These are phyloP conservation scores for Mariannaea elegans DNA, from an alignment of 2,329 filamentous ascomycete species.

Conservation along the genomic window DNA sequence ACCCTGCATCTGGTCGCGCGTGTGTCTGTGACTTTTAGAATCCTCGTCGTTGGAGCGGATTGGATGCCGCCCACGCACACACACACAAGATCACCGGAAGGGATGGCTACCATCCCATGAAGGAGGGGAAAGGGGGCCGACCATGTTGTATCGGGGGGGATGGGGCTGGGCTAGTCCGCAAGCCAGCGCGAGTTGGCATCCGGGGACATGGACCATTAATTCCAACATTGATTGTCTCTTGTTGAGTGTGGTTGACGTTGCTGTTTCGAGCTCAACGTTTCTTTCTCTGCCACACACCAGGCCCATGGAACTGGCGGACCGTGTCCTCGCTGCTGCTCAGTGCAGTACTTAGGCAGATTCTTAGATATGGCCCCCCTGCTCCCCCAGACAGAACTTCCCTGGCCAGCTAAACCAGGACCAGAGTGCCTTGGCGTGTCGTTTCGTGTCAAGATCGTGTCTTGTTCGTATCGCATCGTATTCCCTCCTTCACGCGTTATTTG, in stretches of 20 bases:
- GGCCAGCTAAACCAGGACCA: slow-evolving; percentile 1
- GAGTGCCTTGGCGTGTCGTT: slow-evolving; percentile 25
- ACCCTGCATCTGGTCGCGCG: slow-evolving; percentile 4
- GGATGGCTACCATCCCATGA: slow-evolving; percentile 3
- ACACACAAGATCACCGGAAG: background rate
- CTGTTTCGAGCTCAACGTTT: background rate
- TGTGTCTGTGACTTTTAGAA: background rate
- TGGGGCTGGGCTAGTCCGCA: background rate
- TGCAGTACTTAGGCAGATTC: slow-evolving; percentile 4
- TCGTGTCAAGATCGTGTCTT: slow-evolving; percentile 17
- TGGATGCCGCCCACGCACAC: slow-evolving; percentile 12
- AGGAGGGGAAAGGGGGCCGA: slow-evolving; percentile 23
- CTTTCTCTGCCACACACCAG: background rate
- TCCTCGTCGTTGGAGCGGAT: slow-evolving; percentile 6
- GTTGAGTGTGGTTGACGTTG: background rate
- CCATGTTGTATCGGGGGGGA: background rate
- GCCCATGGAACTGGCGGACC: slow-evolving; percentile 15
- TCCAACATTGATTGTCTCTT: background rate
- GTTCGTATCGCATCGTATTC: slow-evolving; percentile 15
- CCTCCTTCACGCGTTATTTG: background rate
- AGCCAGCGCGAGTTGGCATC: background rate
- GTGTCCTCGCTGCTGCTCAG: slow-evolving; percentile 6
- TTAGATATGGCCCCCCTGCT: slow-evolving; percentile 2
- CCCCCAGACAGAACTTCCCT: slow-evolving; percentile 1
- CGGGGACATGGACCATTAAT: background rate